A percentile compares a stretch with the other conserved stretches of the same genome.
These are phyloP conservation scores for Akanthomyces uredinophilus DNA, from an alignment of 2,329 filamentous ascomycete genomes.

Conservation along the genomic window DNA sequence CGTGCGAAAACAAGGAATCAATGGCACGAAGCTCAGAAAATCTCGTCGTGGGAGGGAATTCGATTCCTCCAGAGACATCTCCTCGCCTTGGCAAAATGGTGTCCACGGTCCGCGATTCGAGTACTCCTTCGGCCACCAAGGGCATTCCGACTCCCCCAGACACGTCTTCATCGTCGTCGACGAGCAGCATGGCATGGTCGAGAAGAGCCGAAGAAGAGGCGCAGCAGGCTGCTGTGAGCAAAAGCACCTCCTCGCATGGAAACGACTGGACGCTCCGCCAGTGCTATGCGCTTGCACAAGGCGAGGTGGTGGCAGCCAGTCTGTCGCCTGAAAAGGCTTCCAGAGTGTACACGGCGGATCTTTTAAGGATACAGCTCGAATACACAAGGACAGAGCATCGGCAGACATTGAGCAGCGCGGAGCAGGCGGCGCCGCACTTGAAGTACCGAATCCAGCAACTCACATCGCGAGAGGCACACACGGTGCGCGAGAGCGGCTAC, in stretches of 20 bases:
- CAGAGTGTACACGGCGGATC: not conserved
- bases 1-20: not conserved
- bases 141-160: not conserved
- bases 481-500: not conserved
- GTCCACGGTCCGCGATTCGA: not conserved
- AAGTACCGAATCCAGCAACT: conserved; percentile 6
- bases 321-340: not conserved
- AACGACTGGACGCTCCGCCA: not conserved
- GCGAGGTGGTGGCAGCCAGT: not conserved
- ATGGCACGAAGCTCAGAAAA: too few species aligned
- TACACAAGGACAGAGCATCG: not conserved
- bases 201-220: not conserved
- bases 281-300: conserved; percentile 2
- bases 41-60: too few species aligned
- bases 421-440: not conserved
- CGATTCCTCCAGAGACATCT: too few species aligned
- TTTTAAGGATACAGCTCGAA: not conserved
- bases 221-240: not conserved
- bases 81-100: too few species aligned
- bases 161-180: not conserved
- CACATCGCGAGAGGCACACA: not conserved
- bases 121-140: not conserved
- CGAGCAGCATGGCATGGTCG: not conserved
- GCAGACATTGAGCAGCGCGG: too few species aligned
- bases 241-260: rapidly evolving